Evolutionary conservation across 495 filamentous ascomycete species (phyloP).

Genomic region (Friedmanniomyces simplex): DNA sequence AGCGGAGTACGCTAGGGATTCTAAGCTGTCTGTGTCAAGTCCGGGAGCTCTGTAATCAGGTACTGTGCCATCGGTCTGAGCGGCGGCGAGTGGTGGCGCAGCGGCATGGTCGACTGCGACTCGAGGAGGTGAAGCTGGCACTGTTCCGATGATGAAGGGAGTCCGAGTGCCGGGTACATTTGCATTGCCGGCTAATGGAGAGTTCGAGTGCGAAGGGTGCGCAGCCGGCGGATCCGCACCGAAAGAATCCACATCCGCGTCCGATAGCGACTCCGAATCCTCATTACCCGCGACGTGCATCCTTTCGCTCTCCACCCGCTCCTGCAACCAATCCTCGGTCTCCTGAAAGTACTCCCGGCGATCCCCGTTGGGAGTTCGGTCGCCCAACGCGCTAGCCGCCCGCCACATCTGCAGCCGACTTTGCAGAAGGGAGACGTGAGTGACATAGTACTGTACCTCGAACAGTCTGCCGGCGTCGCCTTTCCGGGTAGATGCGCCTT

Average conservation of each 20-base stretch:
- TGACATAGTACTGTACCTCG: background rate
- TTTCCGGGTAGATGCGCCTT: background rate
- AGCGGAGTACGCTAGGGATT: background rate
- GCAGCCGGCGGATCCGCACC: too few relatives aligned
- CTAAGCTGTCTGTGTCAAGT: background rate
- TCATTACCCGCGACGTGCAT: background rate
- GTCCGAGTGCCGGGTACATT: too few relatives aligned
- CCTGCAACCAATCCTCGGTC: background rate
- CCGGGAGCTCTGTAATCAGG: too few relatives aligned
- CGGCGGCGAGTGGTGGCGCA: too few relatives aligned
- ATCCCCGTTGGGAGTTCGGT: background rate
- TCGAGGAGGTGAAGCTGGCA: too few relatives aligned
- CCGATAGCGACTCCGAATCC: background rate
- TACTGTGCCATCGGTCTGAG: too few relatives aligned
- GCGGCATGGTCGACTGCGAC: too few relatives aligned
- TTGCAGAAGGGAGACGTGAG: background rate
- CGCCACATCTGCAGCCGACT: background rate
- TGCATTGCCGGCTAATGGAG: too few relatives aligned
- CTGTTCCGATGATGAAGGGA: too few relatives aligned
- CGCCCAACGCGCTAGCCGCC: background rate
- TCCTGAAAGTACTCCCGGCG: too few relatives aligned
- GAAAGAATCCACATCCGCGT: too few relatives aligned
- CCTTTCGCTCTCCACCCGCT: background rate
- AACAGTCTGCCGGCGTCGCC: background rate
- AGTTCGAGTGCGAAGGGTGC: too few relatives aligned